Conservation (phyloP, 2,329 filamentous ascomycete genomes). For the Colletotrichum sojae region DNA sequence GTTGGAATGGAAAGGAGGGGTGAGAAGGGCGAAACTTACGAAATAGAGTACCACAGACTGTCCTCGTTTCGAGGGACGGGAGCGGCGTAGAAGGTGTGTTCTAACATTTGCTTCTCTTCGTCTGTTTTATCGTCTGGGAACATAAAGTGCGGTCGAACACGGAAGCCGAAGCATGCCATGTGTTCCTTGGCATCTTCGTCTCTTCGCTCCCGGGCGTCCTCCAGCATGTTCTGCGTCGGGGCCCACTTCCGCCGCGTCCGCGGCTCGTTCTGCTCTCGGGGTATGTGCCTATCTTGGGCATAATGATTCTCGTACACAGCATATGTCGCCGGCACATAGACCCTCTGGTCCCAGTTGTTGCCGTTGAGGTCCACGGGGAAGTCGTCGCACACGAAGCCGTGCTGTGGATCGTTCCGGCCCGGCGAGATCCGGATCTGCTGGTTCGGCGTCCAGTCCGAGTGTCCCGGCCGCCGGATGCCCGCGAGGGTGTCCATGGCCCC, state of each 20-base stretch:
- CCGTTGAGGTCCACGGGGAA: not conserved
- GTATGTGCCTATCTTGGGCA: too few relatives aligned
- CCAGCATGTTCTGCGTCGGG: slow-evolving; percentile 1
- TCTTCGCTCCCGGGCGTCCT: not conserved
- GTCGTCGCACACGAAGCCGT: not conserved
- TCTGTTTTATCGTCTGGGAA: not conserved
- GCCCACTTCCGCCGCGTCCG: slow-evolving; percentile 2
- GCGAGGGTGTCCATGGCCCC: slow-evolving; percentile 20
- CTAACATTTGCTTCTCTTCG: not conserved
- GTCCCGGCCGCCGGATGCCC: slow-evolving; percentile 20
- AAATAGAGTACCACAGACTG: slow-evolving; percentile 28
- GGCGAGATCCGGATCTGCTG: not conserved
- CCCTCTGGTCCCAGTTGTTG: not conserved
- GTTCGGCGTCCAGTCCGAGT: slow-evolving; percentile 9
- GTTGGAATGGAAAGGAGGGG: not conserved
- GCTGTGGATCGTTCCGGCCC: not conserved
- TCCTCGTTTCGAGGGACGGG: slow-evolving; percentile 17
- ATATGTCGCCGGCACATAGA: slow-evolving; percentile 1
- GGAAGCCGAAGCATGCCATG: slow-evolving; percentile 22
- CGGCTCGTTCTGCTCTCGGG: not conserved
- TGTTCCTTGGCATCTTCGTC: not conserved
- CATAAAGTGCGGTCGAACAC: slow-evolving; percentile 1
- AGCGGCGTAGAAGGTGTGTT: slow-evolving; percentile 3
- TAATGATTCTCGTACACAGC: slow-evolving; percentile 3
- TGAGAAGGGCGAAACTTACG: slow-evolving; percentile 12